Evolutionary conservation across 2,329 filamentous ascomycete genomes (phyloP).

Genomic region (Botrytis elliptica): DNA sequence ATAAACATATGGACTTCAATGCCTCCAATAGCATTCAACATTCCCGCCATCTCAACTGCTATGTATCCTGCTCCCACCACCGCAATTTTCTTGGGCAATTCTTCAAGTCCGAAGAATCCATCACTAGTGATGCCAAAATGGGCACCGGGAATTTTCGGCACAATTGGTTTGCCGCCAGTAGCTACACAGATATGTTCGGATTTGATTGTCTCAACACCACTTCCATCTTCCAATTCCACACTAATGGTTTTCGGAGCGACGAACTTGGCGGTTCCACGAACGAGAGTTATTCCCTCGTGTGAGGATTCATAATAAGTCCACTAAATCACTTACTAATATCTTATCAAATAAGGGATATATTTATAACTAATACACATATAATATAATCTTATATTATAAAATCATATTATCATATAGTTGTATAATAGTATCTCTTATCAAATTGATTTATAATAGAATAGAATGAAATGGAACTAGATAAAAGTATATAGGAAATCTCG

Average conservation of each 20-base stretch:
- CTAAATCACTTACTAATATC: too few relatives aligned
- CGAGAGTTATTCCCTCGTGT: slow-evolving; percentile 51
- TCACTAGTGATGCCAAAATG: slow-evolving; percentile 52
- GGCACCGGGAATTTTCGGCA: slow-evolving; percentile 44
- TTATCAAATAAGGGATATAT: too few relatives aligned
- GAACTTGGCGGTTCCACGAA: slow-evolving; percentile 49
- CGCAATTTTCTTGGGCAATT: slow-evolving; percentile 50
- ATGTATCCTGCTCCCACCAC: slow-evolving; percentile 47
- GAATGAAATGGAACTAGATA: too few relatives aligned
- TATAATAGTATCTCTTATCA: too few relatives aligned
- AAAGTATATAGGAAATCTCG: too few relatives aligned
- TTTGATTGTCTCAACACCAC: slow-evolving; percentile 41
- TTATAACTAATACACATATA: too few relatives aligned
- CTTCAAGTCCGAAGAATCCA: slow-evolving; percentile 51
- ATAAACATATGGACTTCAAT: slow-evolving; percentile 53
- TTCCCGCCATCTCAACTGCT: slow-evolving; percentile 46
- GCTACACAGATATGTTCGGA: slow-evolving; percentile 50
- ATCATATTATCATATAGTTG: too few relatives aligned
- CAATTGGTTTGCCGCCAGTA: slow-evolving; percentile 46
- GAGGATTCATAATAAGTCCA: too few relatives aligned
- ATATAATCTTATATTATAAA: too few relatives aligned
- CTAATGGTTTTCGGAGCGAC: slow-evolving; percentile 46
- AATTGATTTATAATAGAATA: too few relatives aligned
- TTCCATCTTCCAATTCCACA: slow-evolving; percentile 44
- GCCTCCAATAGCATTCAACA: slow-evolving; percentile 47